Base-by-base conservation (phyloP, 805 yeast species). In the Teunomyces lycoperdinae region DNA sequence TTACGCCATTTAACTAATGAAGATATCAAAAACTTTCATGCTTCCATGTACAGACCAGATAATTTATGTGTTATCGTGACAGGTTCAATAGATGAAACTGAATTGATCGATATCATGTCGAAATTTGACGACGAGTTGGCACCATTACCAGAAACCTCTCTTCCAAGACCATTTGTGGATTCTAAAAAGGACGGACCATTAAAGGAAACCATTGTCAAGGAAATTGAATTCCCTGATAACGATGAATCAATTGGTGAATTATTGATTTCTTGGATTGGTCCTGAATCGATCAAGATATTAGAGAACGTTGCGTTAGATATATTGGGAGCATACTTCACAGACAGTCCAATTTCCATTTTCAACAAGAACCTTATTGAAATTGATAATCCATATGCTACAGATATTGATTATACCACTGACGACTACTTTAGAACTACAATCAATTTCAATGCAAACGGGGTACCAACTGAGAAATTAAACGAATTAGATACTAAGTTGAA, bases 191-290 rank as follows among this genome's bases (percentile, higher is more conserved):
- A 41, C 9, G 78, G 78, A 34, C 76, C 73, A 42, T 75, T 65
- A 34, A 46, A 56, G 3, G 60, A 76, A 44, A 64, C 70, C 2
- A 60, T 74, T 5, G 66, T 77, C 9, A 74, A 78, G 33, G 74
- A 71, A 3, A 78, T 90, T 24, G 84, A 82, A 49, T 94, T 94
- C 59, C 96, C 98, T 2, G 98, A 94, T 58, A 77, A 81, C 49
- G 96, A 89, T 60, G 97, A 90, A 66, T 74, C 87, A 9, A 79
- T 83, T 65, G 96, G 96, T 32, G 94, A 88, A 57, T 58, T 89
- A 1, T 58, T 77, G 13, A 66, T 94, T 24, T 72, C 87, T 3
- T 91, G 96, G 92, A 75, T 88, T 43, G 97, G 97, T 6, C 96
- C 96, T 7, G 68, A 73, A 10, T 78, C 77, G 33, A 60, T 66